A percentile compares a stretch with the other conserved stretches of the same genome.
phyloP scores from a whole-genome alignment of 2,329 filamentous ascomycete species.

The Rhynchosporium agropyri region DNA sequence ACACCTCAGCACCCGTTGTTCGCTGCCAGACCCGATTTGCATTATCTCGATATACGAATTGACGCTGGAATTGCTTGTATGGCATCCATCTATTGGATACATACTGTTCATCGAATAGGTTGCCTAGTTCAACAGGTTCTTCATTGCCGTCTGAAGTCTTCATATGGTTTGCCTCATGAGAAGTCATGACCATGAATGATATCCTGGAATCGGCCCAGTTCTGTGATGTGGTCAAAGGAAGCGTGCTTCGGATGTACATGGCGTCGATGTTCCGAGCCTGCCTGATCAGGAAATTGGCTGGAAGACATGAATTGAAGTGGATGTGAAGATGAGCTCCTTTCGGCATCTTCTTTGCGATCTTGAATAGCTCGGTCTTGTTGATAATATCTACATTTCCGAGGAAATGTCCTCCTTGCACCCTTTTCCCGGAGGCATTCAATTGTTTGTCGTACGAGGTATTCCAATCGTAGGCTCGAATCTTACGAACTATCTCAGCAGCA shows the following conservation, averaged over 20 bases:
- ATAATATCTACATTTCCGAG: slow-evolving; percentile 58
- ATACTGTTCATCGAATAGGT: slow-evolving; percentile 56
- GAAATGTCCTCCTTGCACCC: slow-evolving; percentile 56
- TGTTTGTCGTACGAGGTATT: slow-evolving; percentile 35
- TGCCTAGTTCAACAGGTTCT: slow-evolving; percentile 38
- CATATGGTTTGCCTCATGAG: slow-evolving; percentile 36
- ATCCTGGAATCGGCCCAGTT: slow-evolving; percentile 36
- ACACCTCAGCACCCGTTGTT: slow-evolving; percentile 48
- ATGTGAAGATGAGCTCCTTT: slow-evolving; percentile 76
- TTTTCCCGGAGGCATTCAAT: slow-evolving; percentile 29
- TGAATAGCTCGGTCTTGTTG: slow-evolving; percentile 57
- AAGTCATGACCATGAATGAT: slow-evolving; percentile 41
- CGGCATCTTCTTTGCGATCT: slow-evolving; percentile 61
- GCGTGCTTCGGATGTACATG: slow-evolving; percentile 71
- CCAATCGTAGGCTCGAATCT: slow-evolving; percentile 38
- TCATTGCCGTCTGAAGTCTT: slow-evolving; percentile 33
- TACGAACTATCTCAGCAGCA: slow-evolving; percentile 38
- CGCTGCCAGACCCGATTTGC: slow-evolving; percentile 38
- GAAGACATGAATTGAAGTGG: slow-evolving; percentile 76
- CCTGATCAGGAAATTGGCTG: slow-evolving; percentile 62
- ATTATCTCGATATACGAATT: slow-evolving; percentile 42
- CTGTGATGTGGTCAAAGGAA: slow-evolving; percentile 47
- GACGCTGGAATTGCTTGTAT: slow-evolving; percentile 48
- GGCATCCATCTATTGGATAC: slow-evolving; percentile 49
- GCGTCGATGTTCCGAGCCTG: slow-evolving; percentile 54